Conservation (phyloP, 1,284 basidiomycete genomes). For the Ustilago esculenta region DNA sequence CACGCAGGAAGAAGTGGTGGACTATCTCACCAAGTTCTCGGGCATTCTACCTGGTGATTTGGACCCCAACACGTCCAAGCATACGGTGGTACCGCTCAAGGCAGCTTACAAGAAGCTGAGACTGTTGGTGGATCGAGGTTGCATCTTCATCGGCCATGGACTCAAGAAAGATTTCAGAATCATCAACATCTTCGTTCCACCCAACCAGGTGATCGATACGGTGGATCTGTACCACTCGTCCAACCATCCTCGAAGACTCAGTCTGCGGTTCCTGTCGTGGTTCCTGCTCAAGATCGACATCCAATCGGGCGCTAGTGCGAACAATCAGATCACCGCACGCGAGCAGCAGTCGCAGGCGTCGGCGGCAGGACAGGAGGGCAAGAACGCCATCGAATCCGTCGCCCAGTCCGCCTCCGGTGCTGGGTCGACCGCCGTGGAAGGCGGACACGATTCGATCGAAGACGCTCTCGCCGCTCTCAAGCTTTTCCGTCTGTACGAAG, state of each 20-base stretch:
- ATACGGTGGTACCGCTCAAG: slow-evolving; percentile 93
- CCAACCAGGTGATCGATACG: slow-evolving; percentile 93
- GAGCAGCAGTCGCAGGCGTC: slow-evolving; percentile 16
- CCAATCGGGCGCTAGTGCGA: slow-evolving; percentile 74
- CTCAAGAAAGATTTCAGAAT: slow-evolving; percentile 99
- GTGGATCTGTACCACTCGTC: slow-evolving; percentile 91
- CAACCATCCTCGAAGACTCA: slow-evolving; percentile 83
- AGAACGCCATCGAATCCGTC: slow-evolving; percentile 5
- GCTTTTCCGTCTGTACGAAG: slow-evolving; percentile 84
- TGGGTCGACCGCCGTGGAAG: slow-evolving; percentile 31
- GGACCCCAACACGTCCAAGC: slow-evolving; percentile 81
- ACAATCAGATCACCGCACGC: slow-evolving; percentile 38
- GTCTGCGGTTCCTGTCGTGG: slow-evolving; percentile 93
- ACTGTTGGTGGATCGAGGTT: slow-evolving; percentile 89
- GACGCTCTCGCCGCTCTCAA: slow-evolving; percentile 89
- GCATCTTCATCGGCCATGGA: slow-evolving; percentile 96
- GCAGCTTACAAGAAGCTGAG: slow-evolving; percentile 98
- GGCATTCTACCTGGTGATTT: slow-evolving; percentile 86
- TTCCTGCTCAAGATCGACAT: slow-evolving; percentile 89
- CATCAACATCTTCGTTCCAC: slow-evolving; percentile 96
- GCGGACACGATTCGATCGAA: slow-evolving; percentile 87
- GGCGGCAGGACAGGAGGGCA: slow-evolving; percentile 5
- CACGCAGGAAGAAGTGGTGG: slow-evolving; percentile 91
- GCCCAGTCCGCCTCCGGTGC: slow-evolving; percentile 17
- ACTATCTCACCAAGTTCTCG: slow-evolving; percentile 96